These are phyloP conservation scores for Chlorokybus atmophyticus DNA, from an alignment of 139 green algal species.

Conservation along the genomic window DNA sequence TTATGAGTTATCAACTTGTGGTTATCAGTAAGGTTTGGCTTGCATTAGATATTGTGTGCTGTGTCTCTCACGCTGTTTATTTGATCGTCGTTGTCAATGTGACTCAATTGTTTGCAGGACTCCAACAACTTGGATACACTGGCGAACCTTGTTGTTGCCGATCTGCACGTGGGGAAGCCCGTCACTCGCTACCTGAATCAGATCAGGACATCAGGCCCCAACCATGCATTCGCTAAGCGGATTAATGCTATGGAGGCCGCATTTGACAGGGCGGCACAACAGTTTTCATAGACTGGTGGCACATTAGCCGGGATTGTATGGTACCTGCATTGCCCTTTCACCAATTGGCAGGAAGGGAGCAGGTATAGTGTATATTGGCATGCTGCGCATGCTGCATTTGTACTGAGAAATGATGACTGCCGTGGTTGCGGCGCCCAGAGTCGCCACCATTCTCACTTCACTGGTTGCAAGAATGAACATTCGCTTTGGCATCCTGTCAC, in stretches of 20 bases:
- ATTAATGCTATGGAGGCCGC: slow-evolving; percentile 43
- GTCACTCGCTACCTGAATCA: slow-evolving; percentile 42
- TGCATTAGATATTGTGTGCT: not conserved
- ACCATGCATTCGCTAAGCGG: slow-evolving; percentile 44
- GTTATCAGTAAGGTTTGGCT: not conserved
- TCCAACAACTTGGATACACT: slow-evolving; percentile 75
- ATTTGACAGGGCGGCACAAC: slow-evolving; percentile 44
- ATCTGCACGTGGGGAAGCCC: slow-evolving; percentile 75
- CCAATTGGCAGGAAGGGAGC: too few relatives aligned
- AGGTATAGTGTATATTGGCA: too few relatives aligned
- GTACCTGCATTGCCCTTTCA: too few relatives aligned
- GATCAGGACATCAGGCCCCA: slow-evolving; percentile 51
- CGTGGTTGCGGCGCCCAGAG: too few relatives aligned
- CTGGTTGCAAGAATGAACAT: too few relatives aligned
- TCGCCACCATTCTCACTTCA: too few relatives aligned
- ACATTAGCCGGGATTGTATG: too few relatives aligned
- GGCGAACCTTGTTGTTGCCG: slow-evolving; percentile 71
- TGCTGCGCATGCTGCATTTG: too few relatives aligned
- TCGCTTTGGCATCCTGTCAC: too few relatives aligned
- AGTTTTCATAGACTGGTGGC: not conserved
- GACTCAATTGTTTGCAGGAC: slow-evolving; percentile 53
- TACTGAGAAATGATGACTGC: too few relatives aligned
- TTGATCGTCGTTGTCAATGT: too few relatives aligned
- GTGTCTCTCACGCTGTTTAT: slow-evolving; percentile 1
- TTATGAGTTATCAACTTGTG: not conserved